phyloP scores from a whole-genome alignment of 2,329 filamentous ascomycete species.

The Fusarium anthophilum region DNA sequence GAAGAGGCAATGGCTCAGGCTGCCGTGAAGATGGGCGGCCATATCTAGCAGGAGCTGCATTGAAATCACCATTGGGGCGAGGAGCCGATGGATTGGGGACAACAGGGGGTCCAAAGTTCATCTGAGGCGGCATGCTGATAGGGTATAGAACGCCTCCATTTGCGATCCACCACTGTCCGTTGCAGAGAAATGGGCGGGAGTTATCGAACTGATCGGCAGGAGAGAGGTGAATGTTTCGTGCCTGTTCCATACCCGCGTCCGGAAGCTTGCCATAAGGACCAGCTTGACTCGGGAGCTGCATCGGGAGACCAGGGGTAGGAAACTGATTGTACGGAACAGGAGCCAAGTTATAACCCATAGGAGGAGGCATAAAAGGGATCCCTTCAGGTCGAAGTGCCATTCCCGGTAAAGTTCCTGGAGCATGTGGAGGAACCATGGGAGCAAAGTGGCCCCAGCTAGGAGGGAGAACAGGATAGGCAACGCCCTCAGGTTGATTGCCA shows the following conservation, averaged over 20 bases:
- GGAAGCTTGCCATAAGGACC: slow-evolving; percentile 43
- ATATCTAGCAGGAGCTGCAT: background rate
- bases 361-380: slow-evolving; percentile 53
- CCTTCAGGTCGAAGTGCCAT: slow-evolving; percentile 45
- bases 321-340: slow-evolving; percentile 39
- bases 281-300: slow-evolving; percentile 29
- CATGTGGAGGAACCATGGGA: slow-evolving; percentile 47
- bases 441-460: slow-evolving; percentile 43
- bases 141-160: slow-evolving; percentile 40
- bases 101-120: slow-evolving; percentile 41
- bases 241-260: slow-evolving; percentile 46
- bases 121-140: slow-evolving; percentile 20
- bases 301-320: slow-evolving; percentile 20
- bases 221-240: slow-evolving; percentile 47
- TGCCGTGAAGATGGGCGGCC: slow-evolving; percentile 5
- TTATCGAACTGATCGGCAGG: slow-evolving; percentile 58
- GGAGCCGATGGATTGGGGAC: slow-evolving; percentile 30
- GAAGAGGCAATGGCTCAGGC: slow-evolving; percentile 2
- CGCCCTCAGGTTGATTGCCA: slow-evolving; percentile 33
- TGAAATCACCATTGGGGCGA: slow-evolving; percentile 2
- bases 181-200: slow-evolving; percentile 55
- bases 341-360: slow-evolving; percentile 51
- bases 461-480: slow-evolving; percentile 41
- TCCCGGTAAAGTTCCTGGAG: slow-evolving; percentile 44
- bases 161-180: slow-evolving; percentile 56